phyloP scores from a whole-genome alignment of 208 protist species.

The Trypanosoma melophagium region DNA sequence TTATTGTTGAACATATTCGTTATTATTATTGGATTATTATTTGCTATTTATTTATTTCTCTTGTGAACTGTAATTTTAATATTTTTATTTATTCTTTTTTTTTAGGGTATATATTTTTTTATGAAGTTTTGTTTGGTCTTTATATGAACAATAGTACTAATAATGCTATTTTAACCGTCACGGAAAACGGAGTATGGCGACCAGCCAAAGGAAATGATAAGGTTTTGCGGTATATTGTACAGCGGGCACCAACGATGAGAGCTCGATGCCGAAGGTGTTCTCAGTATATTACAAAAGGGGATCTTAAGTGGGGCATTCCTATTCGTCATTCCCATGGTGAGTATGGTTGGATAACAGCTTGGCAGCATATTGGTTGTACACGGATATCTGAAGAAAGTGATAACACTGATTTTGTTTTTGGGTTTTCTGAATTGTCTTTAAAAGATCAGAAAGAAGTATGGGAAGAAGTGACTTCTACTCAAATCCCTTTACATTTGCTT shows the following conservation, averaged over 20 bases:
- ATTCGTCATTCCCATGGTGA: constrained; percentile 80
- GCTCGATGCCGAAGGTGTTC: constrained; percentile 87
- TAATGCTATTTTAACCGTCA: constrained; percentile 66
- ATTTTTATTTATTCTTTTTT: neutral
- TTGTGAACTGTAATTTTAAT: neutral
- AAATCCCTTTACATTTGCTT: constrained; percentile 65
- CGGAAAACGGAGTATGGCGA: constrained; percentile 60
- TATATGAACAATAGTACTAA: constrained; percentile 60
- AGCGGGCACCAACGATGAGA: constrained; percentile 62
- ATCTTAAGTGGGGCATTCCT: constrained; percentile 78
- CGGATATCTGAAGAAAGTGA: constrained; percentile 35
- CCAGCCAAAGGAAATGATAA: constrained; percentile 43
- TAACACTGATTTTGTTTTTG: constrained; percentile 37
- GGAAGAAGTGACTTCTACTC: constrained; percentile 45
- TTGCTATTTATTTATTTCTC: neutral
- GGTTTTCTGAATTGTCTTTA: constrained; percentile 43
- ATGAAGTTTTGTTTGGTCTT: constrained; percentile 25
- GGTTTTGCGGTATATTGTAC: constrained; percentile 61
- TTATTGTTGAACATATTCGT: constrained; percentile 20
- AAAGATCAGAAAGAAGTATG: constrained; percentile 64
- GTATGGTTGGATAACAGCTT: constrained; percentile 88
- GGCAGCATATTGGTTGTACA: constrained; percentile 84
- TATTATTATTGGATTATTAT: constrained; percentile 10
- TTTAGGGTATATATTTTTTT: constrained; percentile 25
- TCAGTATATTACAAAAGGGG: constrained; percentile 74